Evolutionary conservation across 2,329 filamentous ascomycete genomes (phyloP).

Genomic region (Endoconidiophora polonica): DNA sequence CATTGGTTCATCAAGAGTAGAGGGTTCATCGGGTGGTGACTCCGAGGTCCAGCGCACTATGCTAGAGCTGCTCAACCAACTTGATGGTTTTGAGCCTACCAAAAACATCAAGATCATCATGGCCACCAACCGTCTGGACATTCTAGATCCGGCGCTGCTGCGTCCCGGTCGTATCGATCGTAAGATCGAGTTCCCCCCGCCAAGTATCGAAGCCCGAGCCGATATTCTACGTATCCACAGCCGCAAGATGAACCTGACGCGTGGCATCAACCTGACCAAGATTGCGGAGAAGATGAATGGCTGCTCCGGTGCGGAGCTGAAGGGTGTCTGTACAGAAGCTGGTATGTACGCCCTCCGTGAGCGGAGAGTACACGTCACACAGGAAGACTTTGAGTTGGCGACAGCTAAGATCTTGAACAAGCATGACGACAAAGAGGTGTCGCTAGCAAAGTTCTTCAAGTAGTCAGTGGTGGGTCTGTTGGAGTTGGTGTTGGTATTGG

Average conservation of each 20-base stretch:
- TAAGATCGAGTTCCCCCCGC: constrained; percentile 97
- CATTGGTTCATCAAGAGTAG: constrained; percentile 91
- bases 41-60: constrained; percentile 98
- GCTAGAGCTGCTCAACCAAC: constrained; percentile 93
- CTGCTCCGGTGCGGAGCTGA: constrained; percentile 90
- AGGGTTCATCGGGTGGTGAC: constrained; percentile 86
- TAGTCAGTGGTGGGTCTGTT: constrained; percentile 14
- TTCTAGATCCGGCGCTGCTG: constrained; percentile 84
- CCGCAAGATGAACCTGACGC: constrained; percentile 94
- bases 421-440: constrained; percentile 96
- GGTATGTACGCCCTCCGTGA: constrained; percentile 97
- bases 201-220: constrained; percentile 86
- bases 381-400: constrained; percentile 96
- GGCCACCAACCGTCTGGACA: constrained; percentile 96
- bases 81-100: constrained; percentile 95
- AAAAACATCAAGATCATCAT: constrained; percentile 99
- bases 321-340: constrained; percentile 96
- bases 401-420: constrained; percentile 99
- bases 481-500: neutral
- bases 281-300: constrained; percentile 99
- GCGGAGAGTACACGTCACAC: constrained; percentile 90
- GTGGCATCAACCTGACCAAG: constrained; percentile 94
- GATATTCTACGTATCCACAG: constrained; percentile 97
- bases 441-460: constrained; percentile 64
- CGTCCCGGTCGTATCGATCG: constrained; percentile 95